These are phyloP conservation scores for Herpotrichia juniperi DNA, from an alignment of 2,329 filamentous ascomycete genomes.

Conservation along the genomic window DNA sequence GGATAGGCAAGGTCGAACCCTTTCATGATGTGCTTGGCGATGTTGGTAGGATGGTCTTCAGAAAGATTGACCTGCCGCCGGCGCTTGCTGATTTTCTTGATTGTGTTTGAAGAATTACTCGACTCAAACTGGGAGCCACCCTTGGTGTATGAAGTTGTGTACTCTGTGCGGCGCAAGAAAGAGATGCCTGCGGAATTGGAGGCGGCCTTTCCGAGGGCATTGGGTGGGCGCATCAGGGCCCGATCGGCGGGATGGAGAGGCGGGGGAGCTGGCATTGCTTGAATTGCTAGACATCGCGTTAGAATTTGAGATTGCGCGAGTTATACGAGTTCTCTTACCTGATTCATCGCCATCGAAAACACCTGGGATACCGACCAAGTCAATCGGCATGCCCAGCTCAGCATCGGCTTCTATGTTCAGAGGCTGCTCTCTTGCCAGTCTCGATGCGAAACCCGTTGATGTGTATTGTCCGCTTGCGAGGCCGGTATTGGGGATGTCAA, in stretches of 20 bases:
- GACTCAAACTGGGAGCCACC: conserved; percentile 56
- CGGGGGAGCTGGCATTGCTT: conserved; percentile 74
- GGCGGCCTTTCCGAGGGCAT: conserved; percentile 82
- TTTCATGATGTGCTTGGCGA: conserved; percentile 66
- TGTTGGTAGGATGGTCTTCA: conserved; percentile 65
- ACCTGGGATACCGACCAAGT: conserved; percentile 91
- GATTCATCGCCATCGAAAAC: conserved; percentile 95
- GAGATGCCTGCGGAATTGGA: conserved; percentile 79
- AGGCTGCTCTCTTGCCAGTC: conserved; percentile 87
- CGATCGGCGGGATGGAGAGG: conserved; percentile 83
- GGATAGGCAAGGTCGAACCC: conserved; percentile 70
- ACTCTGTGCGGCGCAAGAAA: conserved; percentile 94
- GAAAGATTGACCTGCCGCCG: conserved; percentile 41
- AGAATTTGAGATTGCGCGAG: conserved; percentile 17
- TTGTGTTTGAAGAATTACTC: conserved; percentile 55
- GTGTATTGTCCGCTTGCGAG: conserved; percentile 88
- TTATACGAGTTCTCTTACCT: conserved; percentile 62
- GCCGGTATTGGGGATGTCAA: conserved; percentile 94
- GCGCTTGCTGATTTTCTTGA: conserved; percentile 48
- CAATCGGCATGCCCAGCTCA: conserved; percentile 96
- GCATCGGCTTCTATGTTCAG: conserved; percentile 97
- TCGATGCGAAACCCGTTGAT: conserved; percentile 85
- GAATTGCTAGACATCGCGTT: conserved; percentile 68
- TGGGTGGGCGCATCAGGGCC: conserved; percentile 79
- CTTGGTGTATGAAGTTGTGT: conserved; percentile 69